phyloP scores from a whole-genome alignment of 495 filamentous ascomycete species.

The Xylona heveae region DNA sequence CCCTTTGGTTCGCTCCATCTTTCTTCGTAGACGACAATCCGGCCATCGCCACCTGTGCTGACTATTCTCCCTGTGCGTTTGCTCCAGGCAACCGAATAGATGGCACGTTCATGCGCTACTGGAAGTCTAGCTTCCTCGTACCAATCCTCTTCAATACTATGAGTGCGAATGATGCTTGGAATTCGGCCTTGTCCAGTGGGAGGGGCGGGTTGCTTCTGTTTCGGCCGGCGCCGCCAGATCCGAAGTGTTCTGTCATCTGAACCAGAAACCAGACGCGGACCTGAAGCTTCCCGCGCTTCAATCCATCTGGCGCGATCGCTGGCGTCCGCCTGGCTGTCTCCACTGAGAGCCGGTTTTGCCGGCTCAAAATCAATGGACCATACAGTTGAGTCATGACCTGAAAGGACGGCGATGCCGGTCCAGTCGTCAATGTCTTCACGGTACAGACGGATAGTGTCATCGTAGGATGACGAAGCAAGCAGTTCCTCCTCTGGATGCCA shows the following conservation, averaged over 20 bases:
- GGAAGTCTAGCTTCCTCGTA: conserved; percentile 49
- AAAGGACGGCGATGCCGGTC: conserved; percentile 66
- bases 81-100: conserved; percentile 75
- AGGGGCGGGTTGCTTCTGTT: conserved; percentile 22
- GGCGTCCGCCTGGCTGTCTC: too few relatives aligned
- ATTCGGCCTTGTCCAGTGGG: conserved; percentile 21
- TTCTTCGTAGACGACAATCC: conserved; percentile 63
- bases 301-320: conserved; percentile 6
- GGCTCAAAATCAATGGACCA: conserved; percentile 77
- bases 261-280: conserved; percentile 49
- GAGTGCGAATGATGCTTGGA: conserved; percentile 62
- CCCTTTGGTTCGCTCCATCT: conserved; percentile 4
- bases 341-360: conserved; percentile 8
- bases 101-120: conserved; percentile 46
- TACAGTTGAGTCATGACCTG: conserved; percentile 61
- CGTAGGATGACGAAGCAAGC: conserved; percentile 72
- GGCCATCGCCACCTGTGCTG: conserved; percentile 69
- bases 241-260: conserved; percentile 61
- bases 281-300: conserved; percentile 12
- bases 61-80: conserved; percentile 48
- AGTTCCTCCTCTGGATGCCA: conserved; percentile 68
- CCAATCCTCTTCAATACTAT: conserved; percentile 61
- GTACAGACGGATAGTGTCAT: conserved; percentile 78
- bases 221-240: conserved; percentile 50
- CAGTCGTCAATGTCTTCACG: conserved; percentile 83